These are phyloP conservation scores for Teratosphaeria gauchensis DNA, from an alignment of 2,329 filamentous ascomycete genomes.

Conservation along the genomic window DNA sequence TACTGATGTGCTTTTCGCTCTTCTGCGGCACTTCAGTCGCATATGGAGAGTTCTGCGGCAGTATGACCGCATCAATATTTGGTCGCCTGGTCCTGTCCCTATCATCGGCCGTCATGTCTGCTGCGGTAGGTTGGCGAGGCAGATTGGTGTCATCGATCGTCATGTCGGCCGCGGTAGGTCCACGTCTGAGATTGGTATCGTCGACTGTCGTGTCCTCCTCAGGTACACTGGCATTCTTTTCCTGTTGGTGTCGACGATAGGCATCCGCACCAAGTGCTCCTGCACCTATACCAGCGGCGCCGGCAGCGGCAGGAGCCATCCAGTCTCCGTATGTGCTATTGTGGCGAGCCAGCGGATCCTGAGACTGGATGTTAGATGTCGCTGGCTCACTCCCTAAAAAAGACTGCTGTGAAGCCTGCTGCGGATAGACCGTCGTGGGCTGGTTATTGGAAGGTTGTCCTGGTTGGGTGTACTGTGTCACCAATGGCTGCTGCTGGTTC, in stretches of 20 bases:
- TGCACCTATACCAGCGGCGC: slow-evolving; percentile 33
- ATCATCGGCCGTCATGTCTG: neutral
- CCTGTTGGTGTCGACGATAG: slow-evolving; percentile 14
- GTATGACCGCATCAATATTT: neutral
- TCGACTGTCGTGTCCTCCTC: neutral
- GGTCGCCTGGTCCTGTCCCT: neutral
- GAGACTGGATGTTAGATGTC: neutral
- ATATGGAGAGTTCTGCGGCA: neutral
- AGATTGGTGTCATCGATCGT: neutral
- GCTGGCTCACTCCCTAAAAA: slow-evolving; percentile 19
- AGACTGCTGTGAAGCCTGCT: slow-evolving; percentile 8
- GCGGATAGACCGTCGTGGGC: neutral
- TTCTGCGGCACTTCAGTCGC: neutral
- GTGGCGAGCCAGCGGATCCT: slow-evolving; percentile 9
- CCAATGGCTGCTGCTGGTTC: slow-evolving; percentile 9
- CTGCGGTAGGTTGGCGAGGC: neutral
- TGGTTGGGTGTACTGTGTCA: slow-evolving; percentile 3
- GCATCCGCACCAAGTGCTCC: slow-evolving; percentile 21
- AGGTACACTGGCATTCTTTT: slow-evolving; percentile 3
- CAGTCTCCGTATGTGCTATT: slow-evolving; percentile 40
- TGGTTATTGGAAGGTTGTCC: slow-evolving; percentile 3
- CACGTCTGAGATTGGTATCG: neutral
- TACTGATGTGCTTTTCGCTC: too few relatives aligned
- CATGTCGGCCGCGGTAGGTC: neutral
- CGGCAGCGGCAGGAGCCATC: slow-evolving; percentile 42